Conservation (phyloP, 2,329 filamentous ascomycete species). For the Colletotrichum eleusines region DNA sequence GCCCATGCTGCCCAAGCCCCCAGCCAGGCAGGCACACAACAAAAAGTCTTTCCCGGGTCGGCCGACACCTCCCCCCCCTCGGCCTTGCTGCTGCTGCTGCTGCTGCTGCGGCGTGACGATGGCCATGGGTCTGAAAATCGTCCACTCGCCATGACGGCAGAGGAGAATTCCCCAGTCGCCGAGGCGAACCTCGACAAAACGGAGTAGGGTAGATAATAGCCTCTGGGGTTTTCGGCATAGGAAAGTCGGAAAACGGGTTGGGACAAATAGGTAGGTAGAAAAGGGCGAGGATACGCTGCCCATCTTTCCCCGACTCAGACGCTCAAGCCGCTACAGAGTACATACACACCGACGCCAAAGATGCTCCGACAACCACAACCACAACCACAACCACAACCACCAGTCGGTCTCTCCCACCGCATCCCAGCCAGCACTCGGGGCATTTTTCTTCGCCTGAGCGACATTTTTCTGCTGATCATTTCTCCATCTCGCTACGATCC, state of each 20-base stretch:
- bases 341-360: not conserved
- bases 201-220: too few relatives aligned
- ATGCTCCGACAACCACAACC: conserved; percentile 6
- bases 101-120: not conserved
- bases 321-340: conserved; percentile 7
- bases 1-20: not conserved
- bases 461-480: conserved; percentile 27
- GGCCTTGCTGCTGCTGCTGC: not conserved
- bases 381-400: conserved; percentile 6
- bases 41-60: not conserved
- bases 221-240: conserved; percentile 10
- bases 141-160: conserved; percentile 29
- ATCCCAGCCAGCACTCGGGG: conserved; percentile 18
- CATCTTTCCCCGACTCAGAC: not conserved
- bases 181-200: conserved; percentile 16
- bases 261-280: not conserved
- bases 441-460: conserved; percentile 12
- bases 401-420: not conserved
- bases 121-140: not conserved
- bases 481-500: conserved; percentile 29
- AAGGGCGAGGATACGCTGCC: too few relatives aligned
- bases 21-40: not conserved
- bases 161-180: conserved; percentile 7
- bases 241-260: not conserved
- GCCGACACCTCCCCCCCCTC: too few relatives aligned